Base-by-base conservation (phyloP, 2,329 filamentous ascomycete genomes). In the Trichophyton benhamiae region DNA sequence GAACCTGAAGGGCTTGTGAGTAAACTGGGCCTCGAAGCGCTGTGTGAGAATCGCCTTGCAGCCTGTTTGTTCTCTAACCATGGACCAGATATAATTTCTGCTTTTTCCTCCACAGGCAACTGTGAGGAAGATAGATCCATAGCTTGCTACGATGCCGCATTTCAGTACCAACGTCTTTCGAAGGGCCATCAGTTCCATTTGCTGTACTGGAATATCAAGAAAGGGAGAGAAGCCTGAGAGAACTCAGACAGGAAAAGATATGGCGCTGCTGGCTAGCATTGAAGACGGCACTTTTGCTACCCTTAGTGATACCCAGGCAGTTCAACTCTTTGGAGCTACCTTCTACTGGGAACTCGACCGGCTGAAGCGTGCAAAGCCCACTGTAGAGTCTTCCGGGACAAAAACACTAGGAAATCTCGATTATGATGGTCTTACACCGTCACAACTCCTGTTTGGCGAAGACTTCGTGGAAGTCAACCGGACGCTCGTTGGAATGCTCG, bases 381-480 rank as follows among this genome's bases (percentile, higher is more conserved):
- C 55, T 5, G 55, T 58, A 25, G 55, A 58, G n/a, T 3, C 55
- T n/a, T 20, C 17, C 3, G 17, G 5, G 17, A 30, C 33, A n/a
- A 9, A 33, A 41, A 22, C 55, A 6, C 36, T 25, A 11, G 55
- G 55, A 8, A 15, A 36, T 3, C 15, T 58, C 20, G 55, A 8
- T 22, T 17, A 44, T 3, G 20, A n/a, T 4, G 55, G 20, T 5
- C 55, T 44, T n/a, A 58, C 36, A 3, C 67, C 69, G 15, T 75
- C 73, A 3, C 60, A 67, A 11, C 64, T 68, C 3, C 61, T 75
- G 1, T 75, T 67, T 42, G 66, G 60, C 2, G 27, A 63, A 9
- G 67, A 75, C n/a, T 75, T 69, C 52, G 48, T 44, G 7, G 75
- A 77, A 64, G 69, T 76, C 41, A 75, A 76, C 57, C 73, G 75